A percentile compares a stretch with the other conserved stretches of the same genome.
Conservation (phyloP, 1,139 yeast genomes). For the Hyphopichia fennica region DNA sequence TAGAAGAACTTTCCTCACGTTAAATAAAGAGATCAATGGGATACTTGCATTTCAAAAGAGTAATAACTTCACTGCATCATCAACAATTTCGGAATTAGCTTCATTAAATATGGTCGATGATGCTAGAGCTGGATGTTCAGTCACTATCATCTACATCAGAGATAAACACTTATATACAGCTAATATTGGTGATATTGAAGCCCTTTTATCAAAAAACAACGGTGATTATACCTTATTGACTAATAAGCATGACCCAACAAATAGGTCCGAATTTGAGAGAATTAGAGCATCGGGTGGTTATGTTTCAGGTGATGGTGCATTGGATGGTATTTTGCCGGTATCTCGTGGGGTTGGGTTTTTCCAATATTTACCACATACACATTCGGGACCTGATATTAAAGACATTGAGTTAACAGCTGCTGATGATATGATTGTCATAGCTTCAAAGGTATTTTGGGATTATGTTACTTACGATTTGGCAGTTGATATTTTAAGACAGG, state of each 20-base stretch:
- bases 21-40: conserved; percentile 75
- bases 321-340: conserved; percentile 79
- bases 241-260: conserved; percentile 82
- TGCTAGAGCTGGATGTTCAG: conserved; percentile 80
- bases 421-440: conserved; percentile 86
- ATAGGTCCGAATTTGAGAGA: conserved; percentile 76
- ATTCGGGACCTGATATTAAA: conserved; percentile 81
- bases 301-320: conserved; percentile 80
- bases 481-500: conserved; percentile 85
- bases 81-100: conserved; percentile 41
- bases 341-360: conserved; percentile 93
- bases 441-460: conserved; percentile 85
- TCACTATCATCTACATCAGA: conserved; percentile 75
- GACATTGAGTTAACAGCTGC: conserved; percentile 61
- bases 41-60: conserved; percentile 37
- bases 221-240: conserved; percentile 79
- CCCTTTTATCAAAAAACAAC: conserved; percentile 72
- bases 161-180: conserved; percentile 76
- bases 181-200: conserved; percentile 88
- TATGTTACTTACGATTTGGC: conserved; percentile 80
- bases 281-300: conserved; percentile 90
- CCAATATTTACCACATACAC: conserved; percentile 82
- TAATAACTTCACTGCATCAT: conserved; percentile 23
- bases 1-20: conserved; percentile 71
- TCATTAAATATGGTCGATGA: conserved; percentile 55